A percentile compares a stretch with the other conserved stretches of the same genome.
Evolutionary conservation across 768 basidiomycete species (phyloP).

Genomic region (Lepiota brunneoincarnata): DNA sequence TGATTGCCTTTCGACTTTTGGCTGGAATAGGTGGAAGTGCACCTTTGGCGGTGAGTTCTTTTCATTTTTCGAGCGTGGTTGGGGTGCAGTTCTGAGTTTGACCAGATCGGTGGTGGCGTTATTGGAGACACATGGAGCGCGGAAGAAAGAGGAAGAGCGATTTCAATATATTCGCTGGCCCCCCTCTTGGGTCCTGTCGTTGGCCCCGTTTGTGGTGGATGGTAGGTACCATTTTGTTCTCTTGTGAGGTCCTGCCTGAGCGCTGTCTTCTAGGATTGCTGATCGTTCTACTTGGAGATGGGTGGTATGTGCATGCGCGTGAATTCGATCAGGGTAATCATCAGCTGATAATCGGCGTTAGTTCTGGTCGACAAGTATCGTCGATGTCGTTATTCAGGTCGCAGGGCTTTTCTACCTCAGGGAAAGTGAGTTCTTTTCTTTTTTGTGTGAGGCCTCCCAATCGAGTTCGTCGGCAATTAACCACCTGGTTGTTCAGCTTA

Average conservation of each 20-base stretch:
- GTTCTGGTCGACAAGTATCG: constrained; percentile 69
- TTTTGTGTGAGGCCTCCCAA: constrained; percentile 46
- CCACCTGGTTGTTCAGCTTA: constrained; percentile 35
- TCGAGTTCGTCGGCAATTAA: constrained; percentile 14
- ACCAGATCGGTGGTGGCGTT: constrained; percentile 59
- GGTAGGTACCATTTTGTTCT: constrained; percentile 47
- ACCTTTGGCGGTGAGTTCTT: constrained; percentile 51
- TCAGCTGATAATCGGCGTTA: constrained; percentile 17
- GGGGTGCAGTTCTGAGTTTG: not conserved
- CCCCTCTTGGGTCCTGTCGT: constrained; percentile 65
- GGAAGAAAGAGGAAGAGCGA: constrained; percentile 63
- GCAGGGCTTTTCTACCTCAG: constrained; percentile 54
- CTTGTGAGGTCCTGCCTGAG: not conserved
- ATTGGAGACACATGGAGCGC: constrained; percentile 57
- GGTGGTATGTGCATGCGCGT: constrained; percentile 49
- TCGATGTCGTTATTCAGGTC: constrained; percentile 51
- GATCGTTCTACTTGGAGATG: constrained; percentile 68
- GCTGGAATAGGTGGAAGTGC: constrained; percentile 74
- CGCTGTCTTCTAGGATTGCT: constrained; percentile 42
- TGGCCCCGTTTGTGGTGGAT: constrained; percentile 62
- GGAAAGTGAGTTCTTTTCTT: constrained; percentile 60
- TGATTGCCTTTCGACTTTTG: constrained; percentile 68
- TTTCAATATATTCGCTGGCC: constrained; percentile 62
- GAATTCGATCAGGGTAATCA: constrained; percentile 26
- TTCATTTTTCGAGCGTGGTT: constrained; percentile 27